Conservation (phyloP, 139 green algal species). For the Tetratostichococcus sp. region DNA sequence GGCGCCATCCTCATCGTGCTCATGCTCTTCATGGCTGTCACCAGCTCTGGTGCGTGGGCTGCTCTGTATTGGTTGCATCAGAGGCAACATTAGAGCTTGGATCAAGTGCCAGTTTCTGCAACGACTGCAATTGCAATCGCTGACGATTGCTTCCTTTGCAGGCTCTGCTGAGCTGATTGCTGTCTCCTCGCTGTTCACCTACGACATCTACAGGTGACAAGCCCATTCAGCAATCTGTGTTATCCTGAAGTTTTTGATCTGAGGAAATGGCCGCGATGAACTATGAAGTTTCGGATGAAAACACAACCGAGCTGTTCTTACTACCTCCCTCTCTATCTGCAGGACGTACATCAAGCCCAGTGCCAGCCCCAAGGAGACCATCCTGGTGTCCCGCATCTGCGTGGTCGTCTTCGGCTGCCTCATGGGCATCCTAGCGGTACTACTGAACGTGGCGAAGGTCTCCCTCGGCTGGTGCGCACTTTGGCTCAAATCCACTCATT, state of each 20-base stretch:
- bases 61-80: too few species aligned
- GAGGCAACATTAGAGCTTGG: too few species aligned
- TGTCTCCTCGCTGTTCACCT: constrained; percentile 76
- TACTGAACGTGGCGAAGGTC: constrained; percentile 8
- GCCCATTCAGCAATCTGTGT: too few species aligned
- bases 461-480: constrained; percentile 66
- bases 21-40: constrained; percentile 77
- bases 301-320: neutral
- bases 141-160: too few species aligned
- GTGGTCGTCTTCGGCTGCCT: constrained; percentile 70
- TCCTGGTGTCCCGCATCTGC: constrained; percentile 56
- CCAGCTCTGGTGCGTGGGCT: neutral
- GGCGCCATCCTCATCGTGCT: constrained; percentile 76
- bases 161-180: constrained; percentile 84
- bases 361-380: constrained; percentile 73
- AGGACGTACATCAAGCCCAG: constrained; percentile 54
- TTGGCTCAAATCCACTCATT: too few species aligned
- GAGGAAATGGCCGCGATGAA: too few species aligned
- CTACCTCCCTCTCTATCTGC: neutral
- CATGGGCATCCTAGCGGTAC: constrained; percentile 58
- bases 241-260: too few species aligned
- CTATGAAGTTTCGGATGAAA: too few species aligned
- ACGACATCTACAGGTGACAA: constrained; percentile 60
- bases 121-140: too few species aligned
- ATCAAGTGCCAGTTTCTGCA: neutral